These are phyloP conservation scores for Phialemonium atrogriseum DNA, from an alignment of 2,329 filamentous ascomycete species.

Conservation along the genomic window DNA sequence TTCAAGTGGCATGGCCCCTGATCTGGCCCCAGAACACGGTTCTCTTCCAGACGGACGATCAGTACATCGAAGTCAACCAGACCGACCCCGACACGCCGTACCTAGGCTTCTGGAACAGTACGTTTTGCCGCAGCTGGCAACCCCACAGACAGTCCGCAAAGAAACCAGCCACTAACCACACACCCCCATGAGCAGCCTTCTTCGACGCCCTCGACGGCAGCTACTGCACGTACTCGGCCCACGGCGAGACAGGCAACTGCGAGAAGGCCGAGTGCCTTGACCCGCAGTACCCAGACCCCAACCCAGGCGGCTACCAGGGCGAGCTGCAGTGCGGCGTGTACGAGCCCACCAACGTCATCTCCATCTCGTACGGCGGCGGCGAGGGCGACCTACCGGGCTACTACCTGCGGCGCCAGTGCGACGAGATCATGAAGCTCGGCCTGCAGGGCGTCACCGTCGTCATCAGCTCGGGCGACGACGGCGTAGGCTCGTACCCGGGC, in stretches of 20 bases:
- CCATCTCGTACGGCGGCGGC: conserved; percentile 40
- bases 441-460: conserved; percentile 31
- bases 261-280: conserved; percentile 28
- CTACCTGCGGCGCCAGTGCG: conserved; percentile 36
- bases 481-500: conserved; percentile 23
- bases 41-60: conserved; percentile 9
- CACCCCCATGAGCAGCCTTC: conserved; percentile 23
- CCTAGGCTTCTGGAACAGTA: conserved; percentile 14
- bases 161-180: conserved; percentile 13
- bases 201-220: conserved; percentile 40
- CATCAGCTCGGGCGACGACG: conserved; percentile 31
- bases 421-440: conserved; percentile 37
- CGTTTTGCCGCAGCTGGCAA: too few species aligned
- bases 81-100: background rate
- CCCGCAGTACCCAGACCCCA: conserved; percentile 38
- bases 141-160: conserved; percentile 5
- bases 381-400: conserved; percentile 35
- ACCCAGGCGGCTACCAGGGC: conserved; percentile 36
- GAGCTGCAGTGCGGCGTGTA: conserved; percentile 21
- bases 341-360: conserved; percentile 42
- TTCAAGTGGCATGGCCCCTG: conserved; percentile 34
- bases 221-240: conserved; percentile 41
- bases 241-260: conserved; percentile 36
- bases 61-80: conserved; percentile 13
- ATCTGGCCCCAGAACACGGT: conserved; percentile 38